phyloP scores from a whole-genome alignment of 768 basidiomycete species.

The Mrakia gelida region DNA sequence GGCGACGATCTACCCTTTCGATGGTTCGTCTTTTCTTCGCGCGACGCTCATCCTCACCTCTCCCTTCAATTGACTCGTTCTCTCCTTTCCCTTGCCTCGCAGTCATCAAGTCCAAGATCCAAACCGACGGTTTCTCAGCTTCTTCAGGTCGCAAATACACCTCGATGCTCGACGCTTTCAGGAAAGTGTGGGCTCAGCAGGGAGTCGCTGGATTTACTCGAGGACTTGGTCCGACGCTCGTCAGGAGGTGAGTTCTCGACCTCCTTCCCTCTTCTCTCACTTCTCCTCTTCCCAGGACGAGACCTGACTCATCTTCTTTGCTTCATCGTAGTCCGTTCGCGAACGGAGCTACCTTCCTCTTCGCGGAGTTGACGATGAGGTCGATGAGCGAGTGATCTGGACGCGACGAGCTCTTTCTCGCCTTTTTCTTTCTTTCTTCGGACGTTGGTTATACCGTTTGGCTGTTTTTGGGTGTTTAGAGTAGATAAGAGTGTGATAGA shows the following conservation, averaged over 20 bases:
- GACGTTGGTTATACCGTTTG: neutral
- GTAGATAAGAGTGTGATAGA: too few species aligned
- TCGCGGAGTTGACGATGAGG: constrained; percentile 87
- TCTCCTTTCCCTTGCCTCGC: constrained; percentile 42
- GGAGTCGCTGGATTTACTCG: constrained; percentile 82
- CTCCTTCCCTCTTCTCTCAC: neutral
- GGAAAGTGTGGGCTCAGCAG: constrained; percentile 75
- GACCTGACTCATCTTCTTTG: neutral
- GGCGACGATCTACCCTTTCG: constrained; percentile 35
- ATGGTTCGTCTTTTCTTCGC: constrained; percentile 15
- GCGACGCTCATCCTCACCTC: constrained; percentile 22
- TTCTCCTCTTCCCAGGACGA: neutral
- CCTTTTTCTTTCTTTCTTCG: neutral
- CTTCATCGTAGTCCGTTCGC: constrained; percentile 61
- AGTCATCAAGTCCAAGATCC: constrained; percentile 93
- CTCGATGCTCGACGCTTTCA: constrained; percentile 75
- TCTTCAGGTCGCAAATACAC: constrained; percentile 67
- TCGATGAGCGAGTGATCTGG: constrained; percentile 34
- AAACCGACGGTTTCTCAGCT: constrained; percentile 79
- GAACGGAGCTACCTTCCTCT: constrained; percentile 93
- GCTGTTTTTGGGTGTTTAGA: neutral
- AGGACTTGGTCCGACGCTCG: constrained; percentile 85
- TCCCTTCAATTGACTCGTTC: constrained; percentile 16
- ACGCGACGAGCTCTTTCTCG: neutral
- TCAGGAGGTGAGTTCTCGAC: constrained; percentile 49